Evolutionary conservation across 108 stramenopile genomes (phyloP), one percentile per base, ranked within the genome.

Genomic region (Cyclotella choctawhatcheeana): DNA sequence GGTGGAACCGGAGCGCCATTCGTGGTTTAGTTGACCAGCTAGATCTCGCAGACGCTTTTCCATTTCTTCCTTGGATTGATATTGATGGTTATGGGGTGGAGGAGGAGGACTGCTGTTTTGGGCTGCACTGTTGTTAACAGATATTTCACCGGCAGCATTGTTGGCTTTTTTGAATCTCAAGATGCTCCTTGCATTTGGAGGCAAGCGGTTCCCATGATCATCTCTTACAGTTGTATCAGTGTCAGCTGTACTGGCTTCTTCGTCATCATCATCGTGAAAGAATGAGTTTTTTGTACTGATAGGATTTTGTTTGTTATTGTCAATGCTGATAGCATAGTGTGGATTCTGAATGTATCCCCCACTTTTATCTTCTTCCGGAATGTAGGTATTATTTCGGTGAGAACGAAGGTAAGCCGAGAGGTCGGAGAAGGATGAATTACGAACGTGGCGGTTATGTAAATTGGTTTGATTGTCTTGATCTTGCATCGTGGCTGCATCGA

Each of bases 11-110:
- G 79, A 82, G 16, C 85, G 59, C 91, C 93, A 94, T 67, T 92
- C 89, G 16, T 86, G 73, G 40, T 83, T 85, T 17, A 94, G 71
- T 60, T 85, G 85, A 51, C 89, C 93, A 16, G 93, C 93, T 35
- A 94, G 47, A 24, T 90, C 73, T 0, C 93, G 77, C 14, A 94
- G 76, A 58, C 88, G 89, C 44, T 63, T 65, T 35, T 82, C 89
- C 76, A 91, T 91, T 48, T 90, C 89, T 30, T 88, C 84, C 16
- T 44, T 16, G 35, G 67, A 44, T 27, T 16, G 52, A 60, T 51
- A 17, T 64, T 18, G 29, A 60, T 44, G 43, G 18, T 40, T 66
- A 73, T 24, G 85, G 84, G 61, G 84, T 81, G 48, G 85, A 82
- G 26, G 83, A 71, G 16, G 73, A 58, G 3, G 84, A 26, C 4